Base-by-base conservation (phyloP, 495 filamentous ascomycete species). In the Bacidia rubella region DNA sequence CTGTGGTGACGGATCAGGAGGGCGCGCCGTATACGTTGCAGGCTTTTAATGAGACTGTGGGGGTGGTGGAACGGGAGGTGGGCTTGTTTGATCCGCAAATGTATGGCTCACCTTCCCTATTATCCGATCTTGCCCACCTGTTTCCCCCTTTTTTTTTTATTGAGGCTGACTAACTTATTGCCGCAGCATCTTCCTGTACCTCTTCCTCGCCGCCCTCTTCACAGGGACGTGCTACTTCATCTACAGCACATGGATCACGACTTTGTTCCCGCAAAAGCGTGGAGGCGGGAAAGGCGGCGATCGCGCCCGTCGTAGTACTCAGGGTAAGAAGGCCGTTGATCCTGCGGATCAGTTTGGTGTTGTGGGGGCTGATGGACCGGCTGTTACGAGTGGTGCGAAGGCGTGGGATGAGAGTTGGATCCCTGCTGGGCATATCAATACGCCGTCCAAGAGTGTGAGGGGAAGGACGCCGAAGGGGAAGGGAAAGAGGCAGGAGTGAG, bases 391-490 rank as follows among this genome's bases (percentile, higher is more conserved):
- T 44, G 68, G 74, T 17, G 70, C 76, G 17, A 87, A 88, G 69
- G 75, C 78, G 50, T 96, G 92, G 68, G 92, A 98, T 62, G 86
- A 90, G 71, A 85, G 83, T 69, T 98, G 92, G 92, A 96, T 98
- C 63, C 92, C 92, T 17, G 81, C 79, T 52, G 79, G 84, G 63
- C 90, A 96, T 69, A 79, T 96, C 66, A 88, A 92, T 72, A 81
- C 84, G 60, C 88, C 90, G 38, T 74, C 82, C 79, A 60, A 81
- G 86, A 62, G 80, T 90, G 57, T 86, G 87, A 75, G 83, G 82
- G 63, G 72, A 78, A 76, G 77, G 57, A 82, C 81, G 77, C 66
- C 70, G 62, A 66, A 78, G 69, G 58, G 57, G 57, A 23, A 62
- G 50, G 47, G 26, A 47, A 50, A 54, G 52, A 38, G 65, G 57